phyloP scores from a whole-genome alignment of 2,329 filamentous ascomycete genomes.

The Pezicula neosporulosa region DNA sequence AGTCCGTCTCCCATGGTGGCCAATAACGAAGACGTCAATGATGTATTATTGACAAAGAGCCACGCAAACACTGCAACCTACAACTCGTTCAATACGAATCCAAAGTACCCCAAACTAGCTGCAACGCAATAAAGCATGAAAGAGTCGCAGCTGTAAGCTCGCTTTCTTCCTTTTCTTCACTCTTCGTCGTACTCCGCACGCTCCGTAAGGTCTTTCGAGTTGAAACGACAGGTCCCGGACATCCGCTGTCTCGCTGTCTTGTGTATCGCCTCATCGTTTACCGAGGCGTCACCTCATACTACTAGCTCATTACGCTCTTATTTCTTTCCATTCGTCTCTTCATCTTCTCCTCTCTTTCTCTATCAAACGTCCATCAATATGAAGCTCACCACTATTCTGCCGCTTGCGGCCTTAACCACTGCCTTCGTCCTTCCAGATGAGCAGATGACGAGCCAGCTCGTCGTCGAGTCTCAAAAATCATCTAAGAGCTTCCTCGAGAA shows the following conservation, averaged over 20 bases:
- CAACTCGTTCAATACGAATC: neutral
- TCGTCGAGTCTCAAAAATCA: slow-evolving; percentile 31
- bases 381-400: slow-evolving; percentile 39
- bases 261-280: slow-evolving; percentile 5
- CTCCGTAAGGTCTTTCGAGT: neutral
- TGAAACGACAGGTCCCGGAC: neutral
- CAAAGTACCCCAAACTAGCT: neutral
- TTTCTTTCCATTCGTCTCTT: neutral
- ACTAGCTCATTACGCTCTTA: slow-evolving; percentile 6
- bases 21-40: neutral
- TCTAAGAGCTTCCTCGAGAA: slow-evolving; percentile 27
- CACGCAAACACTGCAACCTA: neutral
- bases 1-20: no score
- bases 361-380: slow-evolving; percentile 20
- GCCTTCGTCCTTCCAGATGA: slow-evolving; percentile 52
- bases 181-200: neutral
- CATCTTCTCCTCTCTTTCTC: neutral
- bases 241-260: neutral
- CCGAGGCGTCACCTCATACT: neutral
- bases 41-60: neutral
- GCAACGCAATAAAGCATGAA: neutral
- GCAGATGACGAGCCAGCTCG: slow-evolving; percentile 39
- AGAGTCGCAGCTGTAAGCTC: no score
- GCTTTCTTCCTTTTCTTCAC: neutral
- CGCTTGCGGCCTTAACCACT: slow-evolving; percentile 43